These are phyloP conservation scores for Komagataella pastoris DNA, from an alignment of 805 yeast species.

Conservation along the genomic window DNA sequence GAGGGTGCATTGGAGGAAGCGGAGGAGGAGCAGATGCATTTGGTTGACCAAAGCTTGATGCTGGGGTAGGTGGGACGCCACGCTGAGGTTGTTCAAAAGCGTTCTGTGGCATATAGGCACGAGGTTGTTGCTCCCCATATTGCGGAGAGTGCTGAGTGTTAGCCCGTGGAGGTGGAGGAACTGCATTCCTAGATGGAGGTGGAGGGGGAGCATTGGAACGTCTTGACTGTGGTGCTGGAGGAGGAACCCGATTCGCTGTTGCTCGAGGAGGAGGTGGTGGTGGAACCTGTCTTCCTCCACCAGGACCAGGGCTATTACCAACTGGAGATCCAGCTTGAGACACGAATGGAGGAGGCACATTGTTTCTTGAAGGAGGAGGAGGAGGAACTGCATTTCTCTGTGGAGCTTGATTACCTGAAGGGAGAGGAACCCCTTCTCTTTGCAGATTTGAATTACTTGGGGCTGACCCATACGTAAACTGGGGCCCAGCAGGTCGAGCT, in stretches of 20 bases:
- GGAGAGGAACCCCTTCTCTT: neutral
- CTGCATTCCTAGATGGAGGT: slow-evolving; percentile 9
- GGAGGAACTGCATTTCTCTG: slow-evolving; percentile 12
- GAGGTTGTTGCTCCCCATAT: neutral
- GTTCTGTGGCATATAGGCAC: slow-evolving; percentile 6
- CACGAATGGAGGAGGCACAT: slow-evolving; percentile 9
- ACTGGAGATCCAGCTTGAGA: slow-evolving; percentile 2
- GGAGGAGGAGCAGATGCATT: slow-evolving; percentile 10
- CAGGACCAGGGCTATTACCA: slow-evolving; percentile 5
- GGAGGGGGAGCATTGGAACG: slow-evolving; percentile 5
- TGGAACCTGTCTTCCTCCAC: slow-evolving; percentile 3
- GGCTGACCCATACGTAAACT: neutral
- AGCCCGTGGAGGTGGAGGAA: slow-evolving; percentile 11
- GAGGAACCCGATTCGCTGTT: slow-evolving; percentile 3
- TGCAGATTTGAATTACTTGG: neutral
- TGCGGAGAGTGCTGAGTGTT: slow-evolving; percentile 13
- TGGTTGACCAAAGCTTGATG: slow-evolving; percentile 10
- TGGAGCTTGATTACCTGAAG: neutral
- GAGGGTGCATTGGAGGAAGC: slow-evolving; percentile 6
- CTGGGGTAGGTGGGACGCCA: slow-evolving; percentile 4
- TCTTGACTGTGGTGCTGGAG: slow-evolving; percentile 4
- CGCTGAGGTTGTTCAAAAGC: slow-evolving; percentile 3
- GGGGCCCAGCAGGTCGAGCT: neutral
- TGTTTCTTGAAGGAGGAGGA: slow-evolving; percentile 11
- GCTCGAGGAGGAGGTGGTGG: slow-evolving; percentile 1